Evolutionary conservation across 164 flowering plant genomes (phyloP).

Genomic region (Vitis amurensis): DNA sequence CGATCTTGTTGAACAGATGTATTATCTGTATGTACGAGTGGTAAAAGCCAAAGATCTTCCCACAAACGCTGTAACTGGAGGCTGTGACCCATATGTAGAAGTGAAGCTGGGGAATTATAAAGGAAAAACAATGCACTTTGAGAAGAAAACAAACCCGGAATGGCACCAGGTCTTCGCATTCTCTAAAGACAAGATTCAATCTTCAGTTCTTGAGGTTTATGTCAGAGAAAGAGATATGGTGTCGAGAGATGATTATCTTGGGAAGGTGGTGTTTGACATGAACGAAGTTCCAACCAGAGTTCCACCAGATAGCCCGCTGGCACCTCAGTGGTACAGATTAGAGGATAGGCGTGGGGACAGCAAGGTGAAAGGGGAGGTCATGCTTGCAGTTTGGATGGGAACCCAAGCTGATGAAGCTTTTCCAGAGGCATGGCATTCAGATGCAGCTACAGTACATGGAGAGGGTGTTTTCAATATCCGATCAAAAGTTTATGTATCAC

Average conservation of each 20-base stretch:
- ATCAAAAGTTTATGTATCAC: slow-evolving; percentile 86
- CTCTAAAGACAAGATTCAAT: slow-evolving; percentile 69
- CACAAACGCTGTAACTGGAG: slow-evolving; percentile 46
- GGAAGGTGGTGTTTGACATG: slow-evolving; percentile 69
- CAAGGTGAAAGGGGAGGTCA: slow-evolving; percentile 70
- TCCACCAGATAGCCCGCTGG: slow-evolving; percentile 92
- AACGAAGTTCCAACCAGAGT: slow-evolving; percentile 81
- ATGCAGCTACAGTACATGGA: slow-evolving; percentile 75
- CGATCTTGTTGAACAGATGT: slow-evolving; percentile 88
- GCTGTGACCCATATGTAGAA: slow-evolving; percentile 72
- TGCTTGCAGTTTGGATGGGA: slow-evolving; percentile 95
- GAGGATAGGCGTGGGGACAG: slow-evolving; percentile 55
- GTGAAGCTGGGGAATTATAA: slow-evolving; percentile 83
- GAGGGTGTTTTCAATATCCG: slow-evolving; percentile 74
- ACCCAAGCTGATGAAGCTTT: slow-evolving; percentile 93
- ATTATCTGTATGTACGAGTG: slow-evolving; percentile 73
- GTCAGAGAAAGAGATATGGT: slow-evolving; percentile 66
- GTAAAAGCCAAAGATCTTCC: slow-evolving; percentile 87
- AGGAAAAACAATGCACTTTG: slow-evolving; percentile 68
- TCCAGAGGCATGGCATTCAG: slow-evolving; percentile 87
- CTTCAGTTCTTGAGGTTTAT: slow-evolving; percentile 57
- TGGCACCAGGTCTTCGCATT: slow-evolving; percentile 81
- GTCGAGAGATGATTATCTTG: slow-evolving; percentile 66
- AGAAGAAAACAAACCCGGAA: slow-evolving; percentile 70
- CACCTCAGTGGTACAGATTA: slow-evolving; percentile 91